These are phyloP conservation scores for Ulvella scutata DNA, from an alignment of 139 green algal genomes.

Conservation along the genomic window DNA sequence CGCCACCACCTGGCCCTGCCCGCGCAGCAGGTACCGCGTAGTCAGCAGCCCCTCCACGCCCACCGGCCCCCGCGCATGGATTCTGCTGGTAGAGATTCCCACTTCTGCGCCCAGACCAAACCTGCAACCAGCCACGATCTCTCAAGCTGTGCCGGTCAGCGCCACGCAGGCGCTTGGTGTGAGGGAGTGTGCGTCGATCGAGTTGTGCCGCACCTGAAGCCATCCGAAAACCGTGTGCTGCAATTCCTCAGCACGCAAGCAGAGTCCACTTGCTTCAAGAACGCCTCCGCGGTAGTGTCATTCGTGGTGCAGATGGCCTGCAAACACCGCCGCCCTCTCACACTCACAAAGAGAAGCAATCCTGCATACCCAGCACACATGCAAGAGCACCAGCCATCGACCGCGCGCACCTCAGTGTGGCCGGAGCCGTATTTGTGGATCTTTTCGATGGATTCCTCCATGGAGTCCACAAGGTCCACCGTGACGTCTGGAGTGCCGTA, in stretches of 20 bases:
- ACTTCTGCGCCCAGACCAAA: constrained; percentile 87
- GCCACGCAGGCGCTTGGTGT: neutral
- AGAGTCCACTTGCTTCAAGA: constrained; percentile 75
- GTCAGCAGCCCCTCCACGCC: constrained; percentile 97
- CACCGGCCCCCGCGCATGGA: constrained; percentile 93
- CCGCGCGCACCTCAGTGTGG: neutral
- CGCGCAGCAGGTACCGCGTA: constrained; percentile 76
- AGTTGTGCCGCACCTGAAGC: constrained; percentile 79
- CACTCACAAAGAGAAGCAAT: neutral
- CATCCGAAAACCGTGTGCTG: constrained; percentile 86
- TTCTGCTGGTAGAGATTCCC: constrained; percentile 90
- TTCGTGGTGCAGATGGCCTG: constrained; percentile 30
- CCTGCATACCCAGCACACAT: neutral
- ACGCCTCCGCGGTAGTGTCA: constrained; percentile 49
- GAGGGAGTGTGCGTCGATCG: no score
- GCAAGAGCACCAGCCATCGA: neutral
- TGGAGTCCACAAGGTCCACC: constrained; percentile 68
- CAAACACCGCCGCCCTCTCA: neutral
- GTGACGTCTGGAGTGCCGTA: constrained; percentile 71
- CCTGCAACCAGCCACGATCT: constrained; percentile 13
- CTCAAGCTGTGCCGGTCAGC: no score
- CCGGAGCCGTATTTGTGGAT: constrained; percentile 61
- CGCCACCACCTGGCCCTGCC: constrained; percentile 65
- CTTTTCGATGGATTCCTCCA: constrained; percentile 76
- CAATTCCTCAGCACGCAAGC: constrained; percentile 94